phyloP scores from a whole-genome alignment of 2,329 filamentous ascomycete genomes.

The Fusarium decemcellulare region DNA sequence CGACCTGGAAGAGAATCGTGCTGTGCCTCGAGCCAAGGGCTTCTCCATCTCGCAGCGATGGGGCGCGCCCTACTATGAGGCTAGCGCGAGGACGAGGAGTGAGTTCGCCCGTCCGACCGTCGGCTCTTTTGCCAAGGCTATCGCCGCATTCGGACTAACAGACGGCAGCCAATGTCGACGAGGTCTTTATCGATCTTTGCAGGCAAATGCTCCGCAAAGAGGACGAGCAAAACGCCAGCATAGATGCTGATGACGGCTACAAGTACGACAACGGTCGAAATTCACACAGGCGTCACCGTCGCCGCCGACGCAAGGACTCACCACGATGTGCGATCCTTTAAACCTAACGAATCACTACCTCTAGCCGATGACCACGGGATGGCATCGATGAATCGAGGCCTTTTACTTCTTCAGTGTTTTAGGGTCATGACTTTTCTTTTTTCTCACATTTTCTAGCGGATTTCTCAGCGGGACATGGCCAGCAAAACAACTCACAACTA shows the following conservation, averaged over 20 bases:
- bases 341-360: slow-evolving; percentile 27
- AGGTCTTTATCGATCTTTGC: slow-evolving; percentile 89
- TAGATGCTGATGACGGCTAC: slow-evolving; percentile 57
- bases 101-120: slow-evolving; percentile 47
- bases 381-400: slow-evolving; percentile 25
- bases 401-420: slow-evolving; percentile 24
- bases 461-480: slow-evolving; percentile 26
- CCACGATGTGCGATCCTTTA: slow-evolving; percentile 61
- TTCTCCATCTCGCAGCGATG: slow-evolving; percentile 90
- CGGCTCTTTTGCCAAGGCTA: slow-evolving; percentile 14
- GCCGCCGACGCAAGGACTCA: slow-evolving; percentile 52
- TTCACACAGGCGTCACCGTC: slow-evolving; percentile 48
- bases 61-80: slow-evolving; percentile 93
- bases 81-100: slow-evolving; percentile 84
- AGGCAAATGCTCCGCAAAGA: slow-evolving; percentile 86
- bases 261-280: slow-evolving; percentile 54
- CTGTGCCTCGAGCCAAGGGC: slow-evolving; percentile 82
- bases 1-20: slow-evolving; percentile 88
- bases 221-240: slow-evolving; percentile 58
- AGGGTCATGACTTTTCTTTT: slow-evolving; percentile 10
- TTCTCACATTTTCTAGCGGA: slow-evolving; percentile 15
- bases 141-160: slow-evolving; percentile 46
- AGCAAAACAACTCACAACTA: slow-evolving; percentile 23
- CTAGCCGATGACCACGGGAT: slow-evolving; percentile 33
- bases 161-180: slow-evolving; percentile 82